Base-by-base conservation (phyloP, 305 asterid genomes). In the Fraxinus paxiana region DNA sequence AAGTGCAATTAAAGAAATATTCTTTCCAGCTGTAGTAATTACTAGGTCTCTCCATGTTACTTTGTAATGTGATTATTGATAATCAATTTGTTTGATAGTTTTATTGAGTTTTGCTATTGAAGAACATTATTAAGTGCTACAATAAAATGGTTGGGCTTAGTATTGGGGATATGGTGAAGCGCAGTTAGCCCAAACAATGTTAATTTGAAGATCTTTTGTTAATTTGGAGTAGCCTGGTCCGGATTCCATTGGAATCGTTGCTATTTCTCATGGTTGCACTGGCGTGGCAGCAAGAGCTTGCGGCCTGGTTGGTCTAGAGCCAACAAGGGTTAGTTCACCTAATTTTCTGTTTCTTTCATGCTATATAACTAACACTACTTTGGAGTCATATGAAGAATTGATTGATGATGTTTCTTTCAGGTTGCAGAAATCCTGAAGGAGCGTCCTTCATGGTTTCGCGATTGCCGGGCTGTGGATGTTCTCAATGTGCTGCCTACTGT, bases 241-340 rank as follows among this genome's bases (percentile, higher is more conserved):
- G 99, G 99, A 96, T 96, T 96, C 99, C 98, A 92, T 94, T 94
- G 99, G 99, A 96, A 96, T 96, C 98, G 88, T 93, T 84, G 97
- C 97, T 88, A 96, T 96, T 85, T 96, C 98, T 89, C 98, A 94
- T 84, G 98, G 99, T 88, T 96, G 98, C 98, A 85, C 92, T 87
- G 99, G 99, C 48, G 97, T 95, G 92, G 99, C 99, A 85, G 99
- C 99, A 70, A 87, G 99, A 90, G 98, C 97, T 65, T 95, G 99
- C 43, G 98, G 99, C 83, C 95, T 95, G 84, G 97, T 95, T 87
- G 96, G 99, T 87, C 90, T 95, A 5, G 99, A 95, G 90, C 99
- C 99, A 83, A 89, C 97, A 59, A 90, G 97, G 92, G 99, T 95
- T 87, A 73, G 91, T 83, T 81, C 15, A 31, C 61, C 56, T 13